Conservation (phyloP, 495 filamentous ascomycete genomes). For the Hapsidospora chrysogenum region DNA sequence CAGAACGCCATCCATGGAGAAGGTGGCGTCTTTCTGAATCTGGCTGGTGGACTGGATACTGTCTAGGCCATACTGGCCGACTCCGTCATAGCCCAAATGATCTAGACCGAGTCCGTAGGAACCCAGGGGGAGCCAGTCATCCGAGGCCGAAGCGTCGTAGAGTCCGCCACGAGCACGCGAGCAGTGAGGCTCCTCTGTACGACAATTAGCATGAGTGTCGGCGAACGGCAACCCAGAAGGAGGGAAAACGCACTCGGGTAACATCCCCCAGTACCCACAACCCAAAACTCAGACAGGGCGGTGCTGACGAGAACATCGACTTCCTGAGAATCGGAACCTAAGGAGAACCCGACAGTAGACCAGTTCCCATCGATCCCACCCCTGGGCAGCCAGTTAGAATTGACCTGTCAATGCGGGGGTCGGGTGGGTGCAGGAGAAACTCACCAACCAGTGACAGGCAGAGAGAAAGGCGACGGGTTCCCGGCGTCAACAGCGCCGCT, state of each 20-base stretch:
- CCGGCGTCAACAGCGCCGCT: too few relatives aligned
- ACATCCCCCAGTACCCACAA: slow-evolving; percentile 35
- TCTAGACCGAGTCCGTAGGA: slow-evolving; percentile 36
- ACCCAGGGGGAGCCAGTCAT: slow-evolving; percentile 38
- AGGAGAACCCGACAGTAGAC: slow-evolving; percentile 30
- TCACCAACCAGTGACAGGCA: too few relatives aligned
- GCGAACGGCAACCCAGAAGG: slow-evolving; percentile 8
- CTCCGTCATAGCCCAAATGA: slow-evolving; percentile 31
- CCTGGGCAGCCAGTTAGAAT: too few relatives aligned
- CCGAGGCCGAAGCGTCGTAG: slow-evolving; percentile 31
- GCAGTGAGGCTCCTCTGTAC: slow-evolving; percentile 21
- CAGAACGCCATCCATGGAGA: slow-evolving; percentile 27
- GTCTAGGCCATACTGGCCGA: slow-evolving; percentile 45
- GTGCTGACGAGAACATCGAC: slow-evolving; percentile 36
- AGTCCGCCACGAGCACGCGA: slow-evolving; percentile 31
- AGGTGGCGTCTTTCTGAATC: slow-evolving; percentile 18
- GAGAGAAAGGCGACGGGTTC: too few relatives aligned
- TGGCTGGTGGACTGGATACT: slow-evolving; percentile 27
- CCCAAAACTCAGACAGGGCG: slow-evolving; percentile 35
- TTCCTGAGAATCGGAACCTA: slow-evolving; percentile 35
- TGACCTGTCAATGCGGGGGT: too few relatives aligned
- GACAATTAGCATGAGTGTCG: slow-evolving; percentile 3
- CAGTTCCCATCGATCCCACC: slow-evolving; percentile 27
- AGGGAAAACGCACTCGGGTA: slow-evolving; percentile 15
- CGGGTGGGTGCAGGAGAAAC: too few relatives aligned